Conservation (phyloP, 371 early-diverging fungal genomes). For the Rhizomucor miehei region DNA sequence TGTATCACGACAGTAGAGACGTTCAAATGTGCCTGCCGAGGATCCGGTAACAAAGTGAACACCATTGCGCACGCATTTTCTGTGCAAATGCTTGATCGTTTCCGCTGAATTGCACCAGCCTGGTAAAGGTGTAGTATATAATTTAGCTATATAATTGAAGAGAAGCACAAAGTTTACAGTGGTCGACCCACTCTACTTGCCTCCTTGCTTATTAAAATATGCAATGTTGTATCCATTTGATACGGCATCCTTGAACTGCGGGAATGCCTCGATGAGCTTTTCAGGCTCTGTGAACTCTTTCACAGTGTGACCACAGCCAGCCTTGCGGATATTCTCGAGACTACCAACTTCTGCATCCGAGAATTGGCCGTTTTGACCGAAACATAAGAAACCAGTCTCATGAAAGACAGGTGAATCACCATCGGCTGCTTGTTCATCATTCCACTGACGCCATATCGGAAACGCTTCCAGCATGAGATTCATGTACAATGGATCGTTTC, state of each 20-base stretch:
- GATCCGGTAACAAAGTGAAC: constrained; percentile 38
- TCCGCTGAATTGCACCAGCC: constrained; percentile 44
- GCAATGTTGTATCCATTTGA: constrained; percentile 29
- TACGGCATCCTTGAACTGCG: constrained; percentile 31
- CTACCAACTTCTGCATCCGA: constrained; percentile 32
- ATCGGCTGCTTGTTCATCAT: constrained; percentile 34
- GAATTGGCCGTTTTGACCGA: constrained; percentile 26
- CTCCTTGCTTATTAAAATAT: constrained; percentile 37
- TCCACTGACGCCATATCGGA: constrained; percentile 50
- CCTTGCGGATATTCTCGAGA: constrained; percentile 30
- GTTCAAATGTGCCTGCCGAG: constrained; percentile 13
- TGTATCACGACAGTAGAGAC: no score
- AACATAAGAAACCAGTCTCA: constrained; percentile 35
- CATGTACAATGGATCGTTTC: constrained; percentile 36
- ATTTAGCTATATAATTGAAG: not conserved
- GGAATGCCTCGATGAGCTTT: constrained; percentile 25
- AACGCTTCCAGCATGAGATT: constrained; percentile 42
- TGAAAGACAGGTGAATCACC: constrained; percentile 31
- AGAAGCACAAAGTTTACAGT: not conserved
- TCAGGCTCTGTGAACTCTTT: constrained; percentile 26
- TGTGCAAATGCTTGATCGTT: constrained; percentile 32
- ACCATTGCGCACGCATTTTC: constrained; percentile 29
- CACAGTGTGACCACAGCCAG: constrained; percentile 32
- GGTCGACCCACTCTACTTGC: constrained; percentile 14
- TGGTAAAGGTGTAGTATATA: constrained; percentile 1